A percentile compares a stretch with the other conserved stretches of the same genome.
Conservation (phyloP, 306 rosid genomes). For the Senna tora region DNA sequence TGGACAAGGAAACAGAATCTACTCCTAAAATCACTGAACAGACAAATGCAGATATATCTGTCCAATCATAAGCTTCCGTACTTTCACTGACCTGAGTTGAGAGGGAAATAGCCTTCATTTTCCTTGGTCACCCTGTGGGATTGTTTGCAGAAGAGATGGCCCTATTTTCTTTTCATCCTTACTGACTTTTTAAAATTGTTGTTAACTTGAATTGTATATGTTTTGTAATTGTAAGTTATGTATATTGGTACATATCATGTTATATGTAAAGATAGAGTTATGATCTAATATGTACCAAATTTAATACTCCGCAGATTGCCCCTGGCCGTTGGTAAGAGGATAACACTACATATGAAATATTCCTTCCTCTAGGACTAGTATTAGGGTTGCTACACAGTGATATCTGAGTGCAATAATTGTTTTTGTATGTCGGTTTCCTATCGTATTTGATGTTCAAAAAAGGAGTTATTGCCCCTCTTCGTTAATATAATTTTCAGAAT, state of each 20-base stretch:
- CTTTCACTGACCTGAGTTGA: constrained; percentile 37
- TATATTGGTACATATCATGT: constrained; percentile 53
- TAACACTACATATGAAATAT: constrained; percentile 6
- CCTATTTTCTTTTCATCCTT: constrained; percentile 50
- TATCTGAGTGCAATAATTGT: constrained; percentile 4
- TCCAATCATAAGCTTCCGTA: constrained; percentile 53
- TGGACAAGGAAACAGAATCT: constrained; percentile 52
- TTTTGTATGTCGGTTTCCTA: background rate
- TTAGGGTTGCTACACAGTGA: constrained; percentile 17
- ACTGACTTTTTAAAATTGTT: constrained; percentile 56
- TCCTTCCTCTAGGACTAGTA: constrained; percentile 16
- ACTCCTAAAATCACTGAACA: constrained; percentile 50
- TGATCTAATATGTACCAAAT: constrained; percentile 42
- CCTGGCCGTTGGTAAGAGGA: constrained; percentile 2
- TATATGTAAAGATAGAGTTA: constrained; percentile 51
- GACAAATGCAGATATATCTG: constrained; percentile 64
- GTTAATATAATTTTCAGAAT: background rate
- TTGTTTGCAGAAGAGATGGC: constrained; percentile 45
- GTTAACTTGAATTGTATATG: constrained; percentile 80
- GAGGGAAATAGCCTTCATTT: constrained; percentile 44
- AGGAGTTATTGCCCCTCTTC: background rate
- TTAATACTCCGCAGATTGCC: constrained; percentile 33
- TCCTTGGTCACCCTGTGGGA: constrained; percentile 41
- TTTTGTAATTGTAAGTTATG: constrained; percentile 70
- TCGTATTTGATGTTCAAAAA: constrained; percentile 19